Conservation (phyloP, 345 rosid species). For the Bruguiera parviflora region DNA sequence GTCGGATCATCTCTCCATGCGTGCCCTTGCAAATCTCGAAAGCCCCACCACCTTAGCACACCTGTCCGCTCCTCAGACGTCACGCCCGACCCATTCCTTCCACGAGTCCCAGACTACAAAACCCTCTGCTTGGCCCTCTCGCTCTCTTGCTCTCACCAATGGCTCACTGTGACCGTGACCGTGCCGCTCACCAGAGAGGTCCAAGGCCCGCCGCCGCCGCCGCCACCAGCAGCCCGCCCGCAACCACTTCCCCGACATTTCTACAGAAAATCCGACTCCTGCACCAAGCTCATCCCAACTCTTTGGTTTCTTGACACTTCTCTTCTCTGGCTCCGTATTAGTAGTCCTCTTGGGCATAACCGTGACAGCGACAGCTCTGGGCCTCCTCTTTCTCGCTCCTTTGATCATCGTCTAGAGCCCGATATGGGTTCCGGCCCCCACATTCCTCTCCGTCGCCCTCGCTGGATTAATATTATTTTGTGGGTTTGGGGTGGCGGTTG, state of each 20-base stretch:
- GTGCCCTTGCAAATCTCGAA: conserved; percentile 26
- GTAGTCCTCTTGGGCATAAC: conserved; percentile 66
- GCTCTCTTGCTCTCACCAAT: background rate
- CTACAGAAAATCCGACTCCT: conserved; percentile 45
- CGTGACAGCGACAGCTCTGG: conserved; percentile 38
- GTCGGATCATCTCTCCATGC: conserved; percentile 19
- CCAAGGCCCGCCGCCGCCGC: conserved; percentile 5
- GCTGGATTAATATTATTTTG: conserved; percentile 48
- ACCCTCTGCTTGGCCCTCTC: background rate
- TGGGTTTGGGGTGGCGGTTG: conserved; percentile 43
- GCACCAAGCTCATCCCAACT: conserved; percentile 57
- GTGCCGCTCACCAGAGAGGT: conserved; percentile 11
- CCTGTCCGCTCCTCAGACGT: conserved; percentile 5
- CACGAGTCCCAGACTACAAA: background rate
- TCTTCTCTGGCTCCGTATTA: conserved; percentile 56
- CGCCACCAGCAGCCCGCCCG: conserved; percentile 3
- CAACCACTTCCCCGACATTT: conserved; percentile 27
- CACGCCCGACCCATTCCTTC: background rate
- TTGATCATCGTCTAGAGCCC: conserved; percentile 66
- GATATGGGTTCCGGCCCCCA: conserved; percentile 58
- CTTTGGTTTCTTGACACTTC: conserved; percentile 49
- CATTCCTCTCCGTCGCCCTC: conserved; percentile 29
- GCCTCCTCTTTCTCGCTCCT: conserved; percentile 55
- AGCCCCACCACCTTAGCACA: conserved; percentile 2
- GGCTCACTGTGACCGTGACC: conserved; percentile 25